phyloP scores from a whole-genome alignment of 2,329 filamentous ascomycete genomes.

The Lasiodiplodia sp. region DNA sequence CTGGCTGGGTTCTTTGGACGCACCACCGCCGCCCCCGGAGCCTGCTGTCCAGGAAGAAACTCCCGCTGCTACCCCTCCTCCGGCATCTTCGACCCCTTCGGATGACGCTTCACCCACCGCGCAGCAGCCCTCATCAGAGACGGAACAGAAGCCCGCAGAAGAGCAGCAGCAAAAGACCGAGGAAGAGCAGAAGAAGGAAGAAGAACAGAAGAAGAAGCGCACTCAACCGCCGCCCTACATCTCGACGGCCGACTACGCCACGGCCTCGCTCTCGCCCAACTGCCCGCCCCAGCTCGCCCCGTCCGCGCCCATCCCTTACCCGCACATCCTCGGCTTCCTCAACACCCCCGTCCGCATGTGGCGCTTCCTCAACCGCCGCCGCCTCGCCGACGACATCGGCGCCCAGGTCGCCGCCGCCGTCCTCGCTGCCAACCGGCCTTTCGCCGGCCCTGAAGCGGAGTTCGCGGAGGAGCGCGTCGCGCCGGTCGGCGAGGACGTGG shows the following conservation, averaged over 20 bases:
- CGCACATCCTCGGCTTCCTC: conserved; percentile 89
- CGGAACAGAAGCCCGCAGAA: conserved; percentile 34
- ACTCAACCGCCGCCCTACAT: conserved; percentile 72
- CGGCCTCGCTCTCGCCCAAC: conserved; percentile 67
- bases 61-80: background rate
- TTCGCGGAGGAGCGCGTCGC: conserved; percentile 41
- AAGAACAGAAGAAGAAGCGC: conserved; percentile 53
- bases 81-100: conserved; percentile 27
- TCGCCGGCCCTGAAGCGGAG: conserved; percentile 38
- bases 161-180: conserved; percentile 42
- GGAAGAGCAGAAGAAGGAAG: conserved; percentile 42
- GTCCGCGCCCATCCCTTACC: conserved; percentile 75
- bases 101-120: conserved; percentile 48
- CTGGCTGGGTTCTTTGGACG: conserved; percentile 85
- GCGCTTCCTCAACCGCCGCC: conserved; percentile 84
- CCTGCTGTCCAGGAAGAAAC: conserved; percentile 31
- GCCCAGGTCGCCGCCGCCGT: conserved; percentile 87
- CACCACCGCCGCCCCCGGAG: conserved; percentile 54
- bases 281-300: conserved; percentile 77
- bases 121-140: conserved; percentile 8
- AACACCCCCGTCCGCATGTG: conserved; percentile 87
- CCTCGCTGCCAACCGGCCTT: conserved; percentile 64
- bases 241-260: conserved; percentile 76
- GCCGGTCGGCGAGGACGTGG: conserved; percentile 38
- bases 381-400: conserved; percentile 86